phyloP scores from a whole-genome alignment of 106 monocot genomes.

The Triglochin maritima region DNA sequence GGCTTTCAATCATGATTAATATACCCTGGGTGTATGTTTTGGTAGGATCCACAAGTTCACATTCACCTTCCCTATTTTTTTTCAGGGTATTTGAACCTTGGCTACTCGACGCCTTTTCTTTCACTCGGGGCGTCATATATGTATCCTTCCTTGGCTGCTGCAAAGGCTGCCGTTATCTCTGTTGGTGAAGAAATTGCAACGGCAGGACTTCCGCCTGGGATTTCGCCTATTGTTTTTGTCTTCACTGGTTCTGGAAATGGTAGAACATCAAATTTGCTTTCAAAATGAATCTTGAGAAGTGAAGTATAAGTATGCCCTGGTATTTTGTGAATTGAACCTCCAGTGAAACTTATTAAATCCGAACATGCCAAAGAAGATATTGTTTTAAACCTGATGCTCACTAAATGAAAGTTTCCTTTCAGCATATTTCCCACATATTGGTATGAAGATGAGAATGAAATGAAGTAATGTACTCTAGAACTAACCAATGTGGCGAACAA shows the following conservation, averaged over 20 bases:
- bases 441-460: no score
- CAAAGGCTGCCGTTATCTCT: slow-evolving; percentile 91
- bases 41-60: not conserved
- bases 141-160: slow-evolving; percentile 93
- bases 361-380: no score
- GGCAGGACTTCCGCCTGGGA: slow-evolving; percentile 62
- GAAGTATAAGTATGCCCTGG: no score
- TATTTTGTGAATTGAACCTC: no score
- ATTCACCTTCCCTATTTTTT: not conserved
- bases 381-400: no score
- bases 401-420: no score
- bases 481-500: no score
- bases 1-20: no score
- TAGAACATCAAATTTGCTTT: slow-evolving; percentile 7
- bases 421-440: no score
- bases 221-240: slow-evolving; percentile 81
- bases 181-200: slow-evolving; percentile 95
- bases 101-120: slow-evolving; percentile 95
- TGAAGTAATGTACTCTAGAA: no score
- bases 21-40: not conserved
- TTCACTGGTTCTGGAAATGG: slow-evolving; percentile 97
- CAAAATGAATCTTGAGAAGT: no score
- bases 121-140: slow-evolving; percentile 86
- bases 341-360: no score
- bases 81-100: slow-evolving; percentile 85